Base-by-base conservation (phyloP, 345 rosid species). In the Salix brachista region DNA sequence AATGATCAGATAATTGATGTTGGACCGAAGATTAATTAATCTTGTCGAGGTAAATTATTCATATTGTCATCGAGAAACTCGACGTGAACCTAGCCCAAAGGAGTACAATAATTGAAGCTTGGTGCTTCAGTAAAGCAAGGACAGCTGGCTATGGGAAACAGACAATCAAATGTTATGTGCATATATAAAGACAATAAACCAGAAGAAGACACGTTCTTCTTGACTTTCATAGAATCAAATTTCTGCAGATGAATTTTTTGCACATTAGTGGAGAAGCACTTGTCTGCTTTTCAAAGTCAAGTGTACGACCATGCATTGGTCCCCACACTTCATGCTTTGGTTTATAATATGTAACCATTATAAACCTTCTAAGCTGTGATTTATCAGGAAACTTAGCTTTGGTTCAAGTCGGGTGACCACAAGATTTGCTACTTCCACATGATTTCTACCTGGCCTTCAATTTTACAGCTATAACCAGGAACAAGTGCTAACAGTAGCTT, bases 71-170 rank as follows among this genome's bases (percentile, higher is more conserved):
- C 32, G 60, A 58, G 64, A 58, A 58, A 58, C 18, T 18, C 23
- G 21, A 12, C 21, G 19, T 44, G 66, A 2, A 28, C 19, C 60
- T 16, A 25, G 37, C 14, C 41, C 39, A 18, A 28, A 64, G 39
- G 39, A 42, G 18, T 58, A 73, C 13, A 28, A 25, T 25, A 61
- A 39, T 39, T 56, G 60, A 23, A 74, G 69, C 8, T 8, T 39
- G 8, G 26, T 28, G 44, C 26, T 60, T 74, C 42, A n/a, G 65
- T 44, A 26, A 75, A 65, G 67, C 54, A 68, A 67, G 67, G 78
- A 17, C 67, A 54, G 67, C 8, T 54, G 36, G 25, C 2, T 17
- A 68, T 50, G 41, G 26, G 37, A 52, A 18, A 37, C 37, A 54
- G 72, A 75, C 58, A 42, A 26, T 28, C 36, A 73, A 67, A 58